phyloP scores from a whole-genome alignment of 1,139 yeast genomes.

The Saccharomyces uvarum region DNA sequence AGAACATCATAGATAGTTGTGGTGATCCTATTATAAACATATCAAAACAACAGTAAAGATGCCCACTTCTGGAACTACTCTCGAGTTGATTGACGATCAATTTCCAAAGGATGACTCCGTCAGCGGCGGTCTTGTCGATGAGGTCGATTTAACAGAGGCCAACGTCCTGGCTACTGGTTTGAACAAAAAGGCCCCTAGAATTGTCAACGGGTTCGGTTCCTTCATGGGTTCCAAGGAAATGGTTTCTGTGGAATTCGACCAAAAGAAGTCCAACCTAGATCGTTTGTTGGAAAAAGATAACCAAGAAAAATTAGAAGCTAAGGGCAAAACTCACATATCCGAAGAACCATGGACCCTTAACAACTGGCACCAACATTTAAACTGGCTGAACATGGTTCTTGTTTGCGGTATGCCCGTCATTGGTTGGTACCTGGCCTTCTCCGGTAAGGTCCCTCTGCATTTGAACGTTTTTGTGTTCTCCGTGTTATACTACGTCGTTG shows the following conservation, averaged over 20 bases:
- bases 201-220: slow-evolving; percentile 69
- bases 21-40: not conserved
- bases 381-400: slow-evolving; percentile 85
- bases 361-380: slow-evolving; percentile 83
- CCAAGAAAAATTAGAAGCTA: not conserved
- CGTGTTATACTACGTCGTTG: slow-evolving; percentile 52
- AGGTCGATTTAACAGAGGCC: slow-evolving; percentile 64
- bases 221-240: slow-evolving; percentile 74
- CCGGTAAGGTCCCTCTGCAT: slow-evolving; percentile 46
- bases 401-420: slow-evolving; percentile 62
- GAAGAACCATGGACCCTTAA: slow-evolving; percentile 83
- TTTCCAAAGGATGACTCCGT: not conserved
- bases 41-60: not conserved
- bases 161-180: slow-evolving; percentile 88
- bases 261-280: slow-evolving; percentile 22
- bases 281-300: not conserved
- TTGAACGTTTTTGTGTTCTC: slow-evolving; percentile 56
- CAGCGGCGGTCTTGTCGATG: slow-evolving; percentile 7
- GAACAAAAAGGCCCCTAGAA: slow-evolving; percentile 58
- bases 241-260: slow-evolving; percentile 57
- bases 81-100: not conserved
- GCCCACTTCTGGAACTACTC: not conserved
- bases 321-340: slow-evolving; percentile 59
- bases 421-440: slow-evolving; percentile 50
- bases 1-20: not conserved